These are phyloP conservation scores for Solanum paucissectum DNA, from an alignment of 257 asterid species.

Conservation along the genomic window DNA sequence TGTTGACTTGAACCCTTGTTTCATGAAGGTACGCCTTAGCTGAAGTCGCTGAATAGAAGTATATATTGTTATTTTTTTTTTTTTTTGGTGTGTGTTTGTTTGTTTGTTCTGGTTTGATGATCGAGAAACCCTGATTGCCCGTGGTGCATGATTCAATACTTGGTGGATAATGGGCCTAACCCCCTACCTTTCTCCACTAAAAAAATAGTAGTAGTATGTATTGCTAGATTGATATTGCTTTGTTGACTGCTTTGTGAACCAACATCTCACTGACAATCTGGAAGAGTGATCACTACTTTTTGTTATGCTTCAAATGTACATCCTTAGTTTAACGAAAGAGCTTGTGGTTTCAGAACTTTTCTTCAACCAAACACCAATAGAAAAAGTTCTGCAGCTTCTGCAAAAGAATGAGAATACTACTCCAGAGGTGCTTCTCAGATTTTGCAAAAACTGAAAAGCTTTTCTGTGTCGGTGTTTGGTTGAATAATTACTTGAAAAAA, in stretches of 20 bases:
- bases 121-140: background rate
- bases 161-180: background rate
- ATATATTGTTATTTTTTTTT: background rate
- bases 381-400: background rate
- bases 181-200: background rate
- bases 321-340: background rate
- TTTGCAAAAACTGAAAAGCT: background rate
- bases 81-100: background rate
- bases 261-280: background rate
- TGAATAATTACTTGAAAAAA: background rate
- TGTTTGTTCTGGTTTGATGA: background rate
- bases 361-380: background rate
- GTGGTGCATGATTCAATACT: background rate
- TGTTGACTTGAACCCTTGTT: conserved; percentile 73
- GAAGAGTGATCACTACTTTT: background rate
- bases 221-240: background rate
- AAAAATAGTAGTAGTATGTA: background rate
- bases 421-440: background rate
- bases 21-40: conserved; percentile 47
- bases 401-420: background rate
- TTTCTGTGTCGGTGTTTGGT: background rate
- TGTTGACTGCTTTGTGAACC: background rate
- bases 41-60: background rate
- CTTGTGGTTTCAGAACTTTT: background rate
- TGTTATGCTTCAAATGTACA: background rate